Conservation (phyloP, 2,329 filamentous ascomycete genomes). For the Clonostachys rhizophaga region DNA sequence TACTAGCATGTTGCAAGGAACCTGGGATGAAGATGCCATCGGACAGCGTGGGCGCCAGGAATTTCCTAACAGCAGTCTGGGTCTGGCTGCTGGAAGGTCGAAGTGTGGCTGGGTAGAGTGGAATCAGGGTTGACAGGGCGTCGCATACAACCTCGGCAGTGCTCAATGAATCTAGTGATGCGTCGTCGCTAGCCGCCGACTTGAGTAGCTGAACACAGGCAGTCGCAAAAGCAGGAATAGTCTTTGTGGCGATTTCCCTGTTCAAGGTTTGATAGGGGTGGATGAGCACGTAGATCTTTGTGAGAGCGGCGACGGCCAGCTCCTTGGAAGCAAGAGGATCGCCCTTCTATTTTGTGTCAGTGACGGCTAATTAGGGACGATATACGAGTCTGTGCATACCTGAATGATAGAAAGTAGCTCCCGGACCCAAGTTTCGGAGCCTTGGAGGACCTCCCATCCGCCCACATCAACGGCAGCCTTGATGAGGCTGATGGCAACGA, state of each 20-base stretch:
- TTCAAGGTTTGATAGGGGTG: slow-evolving; percentile 79
- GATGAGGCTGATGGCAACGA: slow-evolving; percentile 71
- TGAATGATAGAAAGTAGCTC: slow-evolving; percentile 71
- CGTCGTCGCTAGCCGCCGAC: slow-evolving; percentile 22
- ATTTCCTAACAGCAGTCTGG: slow-evolving; percentile 50
- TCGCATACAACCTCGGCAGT: slow-evolving; percentile 66
- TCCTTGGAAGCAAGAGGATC: slow-evolving; percentile 73
- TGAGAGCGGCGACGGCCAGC: slow-evolving; percentile 70
- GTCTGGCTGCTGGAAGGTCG: slow-evolving; percentile 71
- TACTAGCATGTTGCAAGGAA: slow-evolving; percentile 51
- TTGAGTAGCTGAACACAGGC: slow-evolving; percentile 66
- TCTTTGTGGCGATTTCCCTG: slow-evolving; percentile 83
- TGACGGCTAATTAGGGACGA: slow-evolving; percentile 10
- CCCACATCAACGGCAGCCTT: slow-evolving; percentile 80
- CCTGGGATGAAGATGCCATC: slow-evolving; percentile 41
- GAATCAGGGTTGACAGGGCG: slow-evolving; percentile 66
- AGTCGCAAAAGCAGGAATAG: slow-evolving; percentile 68
- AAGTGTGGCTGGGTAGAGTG: slow-evolving; percentile 79
- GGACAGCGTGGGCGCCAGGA: slow-evolving; percentile 61
- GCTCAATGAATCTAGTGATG: slow-evolving; percentile 26
- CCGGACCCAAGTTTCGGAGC: slow-evolving; percentile 70
- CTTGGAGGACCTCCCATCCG: slow-evolving; percentile 76
- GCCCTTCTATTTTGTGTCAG: slow-evolving; percentile 55
- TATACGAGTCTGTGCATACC: slow-evolving; percentile 31
- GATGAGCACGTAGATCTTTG: slow-evolving; percentile 78